Percentiles rank a stretch among this genome's conserved stretches.
Evolutionary conservation across 805 yeast genomes (phyloP).

Genomic region (Wickerhamomyces ciferrii): DNA sequence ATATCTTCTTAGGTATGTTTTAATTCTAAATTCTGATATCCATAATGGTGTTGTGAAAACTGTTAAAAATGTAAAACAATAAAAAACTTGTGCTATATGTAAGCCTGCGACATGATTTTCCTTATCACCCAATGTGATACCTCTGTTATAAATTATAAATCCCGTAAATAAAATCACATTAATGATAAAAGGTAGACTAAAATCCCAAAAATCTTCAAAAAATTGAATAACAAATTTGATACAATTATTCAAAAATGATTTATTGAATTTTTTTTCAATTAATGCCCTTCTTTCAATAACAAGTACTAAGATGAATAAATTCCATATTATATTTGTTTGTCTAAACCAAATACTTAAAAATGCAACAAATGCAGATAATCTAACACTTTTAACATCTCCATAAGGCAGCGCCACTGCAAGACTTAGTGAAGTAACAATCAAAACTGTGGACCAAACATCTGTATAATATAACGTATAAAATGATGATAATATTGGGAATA

Average conservation of each 20-base stretch:
- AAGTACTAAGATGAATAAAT: slow-evolving; percentile 50
- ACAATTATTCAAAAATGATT: slow-evolving; percentile 30
- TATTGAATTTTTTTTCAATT: slow-evolving; percentile 33
- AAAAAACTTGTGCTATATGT: slow-evolving; percentile 78
- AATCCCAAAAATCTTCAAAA: slow-evolving; percentile 27
- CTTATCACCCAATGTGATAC: slow-evolving; percentile 90
- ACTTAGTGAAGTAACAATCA: slow-evolving; percentile 53
- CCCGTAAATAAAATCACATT: slow-evolving; percentile 48
- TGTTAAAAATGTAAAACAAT: slow-evolving; percentile 61
- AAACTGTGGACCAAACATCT: slow-evolving; percentile 84
- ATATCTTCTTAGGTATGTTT: slow-evolving; percentile 30
- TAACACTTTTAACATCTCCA: slow-evolving; percentile 28
- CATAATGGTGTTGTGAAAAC: slow-evolving; percentile 74
- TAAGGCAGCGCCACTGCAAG: slow-evolving; percentile 35
- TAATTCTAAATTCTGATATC: slow-evolving; percentile 40
- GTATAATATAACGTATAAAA: slow-evolving; percentile 83
- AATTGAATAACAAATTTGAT: slow-evolving; percentile 31
- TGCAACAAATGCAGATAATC: slow-evolving; percentile 50
- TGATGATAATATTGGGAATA: slow-evolving; percentile 68
- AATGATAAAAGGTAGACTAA: slow-evolving; percentile 43
- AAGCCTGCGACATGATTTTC: slow-evolving; percentile 69
- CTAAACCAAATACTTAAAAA: slow-evolving; percentile 67
- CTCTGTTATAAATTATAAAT: slow-evolving; percentile 67
- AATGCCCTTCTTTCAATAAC: slow-evolving; percentile 47
- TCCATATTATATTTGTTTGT: slow-evolving; percentile 92